Conservation (phyloP, 75 land plant species). For the Selaginella moellendorffii region DNA sequence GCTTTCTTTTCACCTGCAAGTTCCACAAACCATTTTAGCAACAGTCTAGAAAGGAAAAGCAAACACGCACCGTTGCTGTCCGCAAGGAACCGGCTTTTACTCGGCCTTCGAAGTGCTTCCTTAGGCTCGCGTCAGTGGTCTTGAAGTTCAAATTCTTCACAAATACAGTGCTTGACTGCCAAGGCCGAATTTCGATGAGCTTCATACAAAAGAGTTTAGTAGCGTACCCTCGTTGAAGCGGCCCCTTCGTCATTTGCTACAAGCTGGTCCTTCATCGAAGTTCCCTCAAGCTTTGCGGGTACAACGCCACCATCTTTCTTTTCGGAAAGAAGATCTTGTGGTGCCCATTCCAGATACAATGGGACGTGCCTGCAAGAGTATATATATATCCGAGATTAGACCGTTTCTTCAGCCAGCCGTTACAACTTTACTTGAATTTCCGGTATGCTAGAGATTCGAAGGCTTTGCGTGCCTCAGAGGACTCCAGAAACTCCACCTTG, state of each 20-base stretch:
- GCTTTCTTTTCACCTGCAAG: conserved; percentile 22
- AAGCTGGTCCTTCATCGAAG: not conserved
- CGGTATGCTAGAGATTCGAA: not conserved
- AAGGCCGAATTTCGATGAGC: not conserved
- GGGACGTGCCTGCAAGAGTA: conserved; percentile 59
- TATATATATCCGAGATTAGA: not conserved
- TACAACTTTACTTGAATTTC: not conserved
- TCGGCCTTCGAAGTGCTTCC: conserved; percentile 49
- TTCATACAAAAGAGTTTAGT: too few relatives aligned
- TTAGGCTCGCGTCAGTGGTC: conserved; percentile 55
- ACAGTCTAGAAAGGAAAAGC: not conserved
- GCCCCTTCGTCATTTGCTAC: not conserved
- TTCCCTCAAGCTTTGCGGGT: not conserved
- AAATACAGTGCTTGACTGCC: conserved; percentile 67
- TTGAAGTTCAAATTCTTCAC: conserved; percentile 86
- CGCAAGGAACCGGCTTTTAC: conserved; percentile 40
- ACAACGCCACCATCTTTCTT: conserved; percentile 3
- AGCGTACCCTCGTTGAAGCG: not conserved
- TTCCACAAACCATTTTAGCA: not conserved
- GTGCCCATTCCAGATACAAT: conserved; percentile 95
- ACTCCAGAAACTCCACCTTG: not conserved
- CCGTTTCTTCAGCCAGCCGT: not conserved
- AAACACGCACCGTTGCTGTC: conserved; percentile 49
- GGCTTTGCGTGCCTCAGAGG: not conserved
- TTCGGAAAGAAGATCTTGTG: conserved; percentile 38